A percentile compares a stretch with the other conserved stretches of the same genome.
These are phyloP conservation scores for Sechiopsis laciniata DNA, from an alignment of 306 rosid genomes.

Conservation along the genomic window DNA sequence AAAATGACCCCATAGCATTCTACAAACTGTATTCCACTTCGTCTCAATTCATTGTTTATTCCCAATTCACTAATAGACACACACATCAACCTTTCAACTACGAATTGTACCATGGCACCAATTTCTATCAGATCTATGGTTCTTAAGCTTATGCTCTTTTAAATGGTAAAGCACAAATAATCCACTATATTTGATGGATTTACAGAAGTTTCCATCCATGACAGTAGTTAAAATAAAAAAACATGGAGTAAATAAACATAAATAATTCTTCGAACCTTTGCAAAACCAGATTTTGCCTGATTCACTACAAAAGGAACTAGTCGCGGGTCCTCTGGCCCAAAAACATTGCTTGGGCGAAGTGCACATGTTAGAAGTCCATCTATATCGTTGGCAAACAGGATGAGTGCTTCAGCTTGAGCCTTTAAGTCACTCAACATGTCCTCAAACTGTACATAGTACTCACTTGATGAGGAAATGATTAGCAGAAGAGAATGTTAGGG, in stretches of 20 bases:
- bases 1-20: not conserved
- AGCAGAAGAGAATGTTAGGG: constrained; percentile 23
- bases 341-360: constrained; percentile 81
- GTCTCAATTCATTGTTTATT: constrained; percentile 5
- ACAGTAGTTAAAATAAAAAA: not conserved
- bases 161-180: constrained; percentile 2
- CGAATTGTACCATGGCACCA: not conserved
- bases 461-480: constrained; percentile 19
- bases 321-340: constrained; percentile 75
- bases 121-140: not conserved
- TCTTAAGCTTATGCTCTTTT: not conserved
- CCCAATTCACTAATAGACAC: not conserved
- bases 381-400: constrained; percentile 56
- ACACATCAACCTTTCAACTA: not conserved
- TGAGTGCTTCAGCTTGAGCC: constrained; percentile 84
- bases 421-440: constrained; percentile 56
- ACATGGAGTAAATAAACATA: not conserved
- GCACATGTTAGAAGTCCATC: constrained; percentile 81
- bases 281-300: constrained; percentile 58
- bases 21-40: not conserved
- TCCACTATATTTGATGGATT: constrained; percentile 11
- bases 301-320: constrained; percentile 50
- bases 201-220: not conserved
- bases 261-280: constrained; percentile 50
- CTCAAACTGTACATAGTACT: constrained; percentile 49